phyloP scores from a whole-genome alignment of 2,329 filamentous ascomycete genomes.

The Talaromyces sp. region DNA sequence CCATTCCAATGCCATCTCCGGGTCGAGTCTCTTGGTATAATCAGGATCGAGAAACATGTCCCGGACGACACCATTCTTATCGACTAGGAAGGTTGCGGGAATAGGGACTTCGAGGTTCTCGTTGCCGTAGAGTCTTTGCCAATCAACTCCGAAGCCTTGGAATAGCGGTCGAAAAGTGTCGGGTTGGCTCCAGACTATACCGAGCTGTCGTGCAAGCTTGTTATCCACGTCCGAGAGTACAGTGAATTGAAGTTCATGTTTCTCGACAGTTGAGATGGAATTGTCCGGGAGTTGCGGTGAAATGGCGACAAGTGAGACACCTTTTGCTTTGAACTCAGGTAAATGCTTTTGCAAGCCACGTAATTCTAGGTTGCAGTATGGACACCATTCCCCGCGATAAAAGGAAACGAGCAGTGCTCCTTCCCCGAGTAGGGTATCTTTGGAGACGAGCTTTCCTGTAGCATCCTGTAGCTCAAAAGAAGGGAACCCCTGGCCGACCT shows the following conservation, averaged over 20 bases:
- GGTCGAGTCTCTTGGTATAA: slow-evolving; percentile 26
- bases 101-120: slow-evolving; percentile 41
- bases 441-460: slow-evolving; percentile 34
- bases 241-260: slow-evolving; percentile 42
- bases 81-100: slow-evolving; percentile 43
- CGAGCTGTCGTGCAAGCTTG: slow-evolving; percentile 37
- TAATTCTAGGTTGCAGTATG: slow-evolving; percentile 47
- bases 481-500: slow-evolving; percentile 38
- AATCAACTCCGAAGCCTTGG: slow-evolving; percentile 32
- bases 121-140: slow-evolving; percentile 39
- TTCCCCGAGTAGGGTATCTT: slow-evolving; percentile 31
- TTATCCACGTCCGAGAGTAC: slow-evolving; percentile 45
- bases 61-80: slow-evolving; percentile 35
- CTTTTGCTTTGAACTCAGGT: slow-evolving; percentile 36
- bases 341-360: slow-evolving; percentile 38
- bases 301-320: slow-evolving; percentile 46
- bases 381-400: slow-evolving; percentile 51
- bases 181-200: slow-evolving; percentile 37
- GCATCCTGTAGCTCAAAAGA: slow-evolving; percentile 39
- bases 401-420: slow-evolving; percentile 46
- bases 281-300: slow-evolving; percentile 45
- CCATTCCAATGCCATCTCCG: slow-evolving; percentile 12
- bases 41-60: slow-evolving; percentile 41
- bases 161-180: slow-evolving; percentile 31
- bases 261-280: slow-evolving; percentile 40